A percentile compares a stretch with the other conserved stretches of the same genome.
Conservation (phyloP, 345 rosid species). For the Bruguiera parviflora region DNA sequence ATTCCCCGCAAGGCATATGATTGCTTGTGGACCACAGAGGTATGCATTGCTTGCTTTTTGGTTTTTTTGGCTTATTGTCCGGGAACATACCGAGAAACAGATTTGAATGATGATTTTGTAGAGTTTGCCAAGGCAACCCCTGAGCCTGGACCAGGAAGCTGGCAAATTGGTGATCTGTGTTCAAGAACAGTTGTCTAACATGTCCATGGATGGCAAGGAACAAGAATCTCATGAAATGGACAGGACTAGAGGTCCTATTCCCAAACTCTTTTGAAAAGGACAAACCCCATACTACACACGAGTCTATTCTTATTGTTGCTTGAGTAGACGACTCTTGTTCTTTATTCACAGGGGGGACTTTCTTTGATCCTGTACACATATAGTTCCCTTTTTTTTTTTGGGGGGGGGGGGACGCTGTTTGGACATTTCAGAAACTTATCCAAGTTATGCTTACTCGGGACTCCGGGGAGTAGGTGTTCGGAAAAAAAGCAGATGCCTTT, state of each 20-base stretch:
- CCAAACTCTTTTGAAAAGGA: background rate
- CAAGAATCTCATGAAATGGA: conserved; percentile 33
- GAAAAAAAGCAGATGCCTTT: no score
- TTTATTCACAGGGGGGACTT: no score
- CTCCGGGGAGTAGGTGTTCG: no score
- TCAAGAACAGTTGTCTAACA: conserved; percentile 45
- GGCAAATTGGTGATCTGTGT: conserved; percentile 49
- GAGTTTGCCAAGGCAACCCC: conserved; percentile 58
- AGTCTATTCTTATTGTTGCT: background rate
- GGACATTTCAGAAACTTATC: no score
- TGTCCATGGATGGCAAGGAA: conserved; percentile 42
- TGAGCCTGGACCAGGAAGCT: conserved; percentile 56
- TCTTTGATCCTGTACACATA: background rate
- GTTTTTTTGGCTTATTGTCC: background rate
- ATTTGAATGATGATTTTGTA: conserved; percentile 25
- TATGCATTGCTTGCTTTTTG: conserved; percentile 21
- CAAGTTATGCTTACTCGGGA: no score
- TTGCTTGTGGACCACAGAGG: conserved; percentile 93
- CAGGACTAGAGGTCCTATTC: background rate
- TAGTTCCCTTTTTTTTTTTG: no score
- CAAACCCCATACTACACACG: background rate
- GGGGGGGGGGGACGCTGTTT: no score
- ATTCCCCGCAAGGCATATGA: conserved; percentile 80
- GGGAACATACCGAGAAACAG: background rate
- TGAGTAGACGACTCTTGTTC: no score